Evolutionary conservation across 2,329 filamentous ascomycete genomes (phyloP).

Genomic region (Aureobasidium pullulans): DNA sequence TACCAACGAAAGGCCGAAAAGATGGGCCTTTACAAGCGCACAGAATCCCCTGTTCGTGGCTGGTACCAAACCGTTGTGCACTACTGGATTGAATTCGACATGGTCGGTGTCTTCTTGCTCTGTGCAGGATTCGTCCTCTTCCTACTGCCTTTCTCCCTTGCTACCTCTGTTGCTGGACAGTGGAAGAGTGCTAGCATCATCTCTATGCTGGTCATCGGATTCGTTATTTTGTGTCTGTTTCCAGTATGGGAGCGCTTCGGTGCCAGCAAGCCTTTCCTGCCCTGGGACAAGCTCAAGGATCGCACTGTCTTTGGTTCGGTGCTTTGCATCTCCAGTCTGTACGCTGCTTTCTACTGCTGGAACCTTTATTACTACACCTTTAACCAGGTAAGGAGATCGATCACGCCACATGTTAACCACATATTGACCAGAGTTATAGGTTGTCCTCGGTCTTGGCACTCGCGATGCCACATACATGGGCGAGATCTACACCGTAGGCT

Average conservation of each 20-base stretch:
- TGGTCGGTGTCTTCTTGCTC: constrained; percentile 24
- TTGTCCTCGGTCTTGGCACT: not conserved
- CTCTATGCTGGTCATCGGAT: constrained; percentile 26
- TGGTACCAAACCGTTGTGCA: not conserved
- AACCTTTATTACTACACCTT: constrained; percentile 30
- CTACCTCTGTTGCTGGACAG: constrained; percentile 14
- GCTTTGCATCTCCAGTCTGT: constrained; percentile 32
- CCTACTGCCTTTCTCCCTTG: constrained; percentile 18
- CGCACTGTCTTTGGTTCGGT: constrained; percentile 45
- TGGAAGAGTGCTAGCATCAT: constrained; percentile 21
- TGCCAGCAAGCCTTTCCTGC: constrained; percentile 51
- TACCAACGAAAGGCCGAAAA: constrained; percentile 24
- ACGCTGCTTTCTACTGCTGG: constrained; percentile 40
- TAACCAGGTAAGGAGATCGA: not conserved
- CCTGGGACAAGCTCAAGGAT: constrained; percentile 43
- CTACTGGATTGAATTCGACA: constrained; percentile 11
- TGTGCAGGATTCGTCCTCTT: constrained; percentile 18
- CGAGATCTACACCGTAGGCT: constrained; percentile 31
- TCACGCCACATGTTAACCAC: rapidly evolving
- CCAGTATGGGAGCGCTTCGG: constrained; percentile 51
- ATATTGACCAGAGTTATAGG: not conserved
- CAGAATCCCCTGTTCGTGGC: not conserved
- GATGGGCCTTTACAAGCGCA: constrained; percentile 21
- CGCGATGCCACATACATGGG: constrained; percentile 8
- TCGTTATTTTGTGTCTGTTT: constrained; percentile 35